These are phyloP conservation scores for Chrysoporthe cubensis DNA, from an alignment of 2,329 filamentous ascomycete genomes.

Conservation along the genomic window DNA sequence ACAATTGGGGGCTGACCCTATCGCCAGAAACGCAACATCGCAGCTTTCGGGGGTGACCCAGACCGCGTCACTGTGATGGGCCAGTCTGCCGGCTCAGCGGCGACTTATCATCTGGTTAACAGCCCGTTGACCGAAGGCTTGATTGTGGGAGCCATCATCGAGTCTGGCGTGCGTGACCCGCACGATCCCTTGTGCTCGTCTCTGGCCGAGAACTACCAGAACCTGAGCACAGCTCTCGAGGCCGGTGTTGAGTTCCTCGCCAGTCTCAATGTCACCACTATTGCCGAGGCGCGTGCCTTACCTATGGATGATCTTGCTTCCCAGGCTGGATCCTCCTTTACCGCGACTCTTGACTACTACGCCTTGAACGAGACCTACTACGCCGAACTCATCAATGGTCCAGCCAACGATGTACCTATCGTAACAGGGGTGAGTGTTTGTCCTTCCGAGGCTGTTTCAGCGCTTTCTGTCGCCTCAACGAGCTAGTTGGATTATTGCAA, in stretches of 20 bases:
- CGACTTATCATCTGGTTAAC: slow-evolving; percentile 12
- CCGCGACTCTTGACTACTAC: slow-evolving; percentile 27
- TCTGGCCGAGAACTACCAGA: slow-evolving; percentile 32
- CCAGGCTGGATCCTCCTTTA: slow-evolving; percentile 13
- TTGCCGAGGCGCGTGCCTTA: slow-evolving; percentile 27
- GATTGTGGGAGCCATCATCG: slow-evolving; percentile 34
- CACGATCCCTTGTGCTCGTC: slow-evolving; percentile 31
- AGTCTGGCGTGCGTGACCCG: slow-evolving; percentile 35
- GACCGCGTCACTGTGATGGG: slow-evolving; percentile 28
- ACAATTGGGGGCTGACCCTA: no score
- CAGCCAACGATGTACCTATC: slow-evolving; percentile 35
- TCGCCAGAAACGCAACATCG: slow-evolving; percentile 24
- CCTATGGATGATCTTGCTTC: slow-evolving; percentile 23
- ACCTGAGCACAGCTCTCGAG: slow-evolving; percentile 40
- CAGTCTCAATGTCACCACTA: slow-evolving; percentile 29
- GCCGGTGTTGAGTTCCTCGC: slow-evolving; percentile 26
- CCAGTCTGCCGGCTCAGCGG: slow-evolving; percentile 22
- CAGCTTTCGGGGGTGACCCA: slow-evolving; percentile 32
- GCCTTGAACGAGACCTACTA: slow-evolving; percentile 35
- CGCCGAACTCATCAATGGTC: slow-evolving; percentile 33
- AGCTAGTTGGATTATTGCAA: no score
- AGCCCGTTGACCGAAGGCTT: slow-evolving; percentile 33
- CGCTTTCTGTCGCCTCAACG: no score
- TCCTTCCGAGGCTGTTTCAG: no score
- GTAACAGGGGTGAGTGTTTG: slow-evolving; percentile 31